Percentiles rank a stretch among this genome's conserved stretches.
These are phyloP conservation scores for Micractinium conductrix DNA, from an alignment of 139 green algal species.

Conservation along the genomic window DNA sequence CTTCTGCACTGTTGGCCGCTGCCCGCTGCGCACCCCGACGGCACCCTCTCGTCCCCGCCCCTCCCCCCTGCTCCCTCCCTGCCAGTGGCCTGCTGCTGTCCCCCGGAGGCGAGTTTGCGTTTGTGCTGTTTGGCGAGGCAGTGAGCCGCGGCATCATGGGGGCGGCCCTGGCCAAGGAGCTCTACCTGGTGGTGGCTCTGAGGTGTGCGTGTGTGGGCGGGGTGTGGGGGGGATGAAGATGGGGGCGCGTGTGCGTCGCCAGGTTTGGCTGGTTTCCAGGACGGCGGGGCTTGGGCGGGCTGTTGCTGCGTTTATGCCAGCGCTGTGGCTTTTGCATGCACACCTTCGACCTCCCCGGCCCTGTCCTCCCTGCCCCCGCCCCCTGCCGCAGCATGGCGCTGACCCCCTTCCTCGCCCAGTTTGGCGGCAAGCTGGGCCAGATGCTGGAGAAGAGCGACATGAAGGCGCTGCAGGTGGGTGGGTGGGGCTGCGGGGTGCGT, in stretches of 20 bases:
- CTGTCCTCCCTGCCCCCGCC: background rate
- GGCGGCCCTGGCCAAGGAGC: conserved; percentile 73
- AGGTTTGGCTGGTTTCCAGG: too few relatives aligned
- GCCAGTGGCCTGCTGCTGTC: conserved; percentile 83
- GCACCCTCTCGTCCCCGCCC: background rate
- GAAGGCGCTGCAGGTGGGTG: conserved; percentile 52
- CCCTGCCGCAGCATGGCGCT: conserved; percentile 87
- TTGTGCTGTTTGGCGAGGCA: conserved; percentile 96
- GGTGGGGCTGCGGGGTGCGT: background rate
- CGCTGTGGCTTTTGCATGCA: too few relatives aligned
- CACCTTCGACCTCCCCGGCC: background rate
- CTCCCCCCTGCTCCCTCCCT: background rate
- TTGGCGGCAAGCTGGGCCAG: conserved; percentile 80
- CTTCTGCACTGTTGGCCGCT: too few relatives aligned
- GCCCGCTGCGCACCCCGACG: too few relatives aligned
- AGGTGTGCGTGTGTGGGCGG: background rate
- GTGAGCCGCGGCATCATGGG: conserved; percentile 67
- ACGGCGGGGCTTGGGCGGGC: too few relatives aligned
- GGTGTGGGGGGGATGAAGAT: background rate
- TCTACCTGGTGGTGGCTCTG: conserved; percentile 97
- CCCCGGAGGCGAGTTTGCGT: conserved; percentile 99
- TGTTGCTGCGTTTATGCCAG: too few relatives aligned
- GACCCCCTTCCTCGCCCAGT: conserved; percentile 91
- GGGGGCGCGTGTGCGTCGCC: too few relatives aligned
- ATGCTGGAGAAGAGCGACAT: conserved; percentile 87